Evolutionary conservation across 306 rosid species (phyloP), one percentile per base, ranked within the genome.

Genomic region (Inga leiocalycina): DNA sequence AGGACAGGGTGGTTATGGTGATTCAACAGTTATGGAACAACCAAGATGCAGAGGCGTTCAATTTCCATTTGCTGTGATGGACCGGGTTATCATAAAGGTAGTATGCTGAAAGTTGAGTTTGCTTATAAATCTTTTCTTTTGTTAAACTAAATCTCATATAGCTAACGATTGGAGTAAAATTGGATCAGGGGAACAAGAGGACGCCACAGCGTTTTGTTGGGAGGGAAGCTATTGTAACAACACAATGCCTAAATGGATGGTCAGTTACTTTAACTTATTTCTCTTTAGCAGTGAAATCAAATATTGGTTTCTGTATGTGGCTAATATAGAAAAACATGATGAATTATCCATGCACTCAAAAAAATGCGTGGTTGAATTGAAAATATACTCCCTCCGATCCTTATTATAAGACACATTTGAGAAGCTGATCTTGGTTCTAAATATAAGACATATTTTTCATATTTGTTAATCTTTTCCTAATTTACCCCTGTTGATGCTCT

Each of bases 211-310:
- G 99, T 57, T 97, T 97, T 83, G 98, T 97, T 66, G 99, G 99
- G 61, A 93, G 99, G 2, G 97, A 97, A 89, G 99, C 99, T 81
- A 88, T 97, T 83, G 99, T 97, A 62, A 97, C 99, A 80, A 94
- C 99, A 52, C 99, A 97, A 84, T 97, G 99, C 93, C 87, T 97
- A 71, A 97, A 97, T 81, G 99, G 99, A 91, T 97, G 99, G 99
- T 97, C 66, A 84, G 98, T 83, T 78, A 77, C 80, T 83, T 79
- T 65, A 20, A 64, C 10, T 59, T 78, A 16, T 64, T 80, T 65
- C 34, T 61, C 72, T 62, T 16, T 14, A 37, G 51, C 79, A 52
- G 79, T 86, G 22, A 37, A 74, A 61, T 86, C 62, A 76, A 72
- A 76, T 35, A 3, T 64, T 66, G 69, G 59, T 65, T 85, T 70